Conservation (phyloP, 2,329 filamentous ascomycete genomes). For the Nigrograna mackinnonii region DNA sequence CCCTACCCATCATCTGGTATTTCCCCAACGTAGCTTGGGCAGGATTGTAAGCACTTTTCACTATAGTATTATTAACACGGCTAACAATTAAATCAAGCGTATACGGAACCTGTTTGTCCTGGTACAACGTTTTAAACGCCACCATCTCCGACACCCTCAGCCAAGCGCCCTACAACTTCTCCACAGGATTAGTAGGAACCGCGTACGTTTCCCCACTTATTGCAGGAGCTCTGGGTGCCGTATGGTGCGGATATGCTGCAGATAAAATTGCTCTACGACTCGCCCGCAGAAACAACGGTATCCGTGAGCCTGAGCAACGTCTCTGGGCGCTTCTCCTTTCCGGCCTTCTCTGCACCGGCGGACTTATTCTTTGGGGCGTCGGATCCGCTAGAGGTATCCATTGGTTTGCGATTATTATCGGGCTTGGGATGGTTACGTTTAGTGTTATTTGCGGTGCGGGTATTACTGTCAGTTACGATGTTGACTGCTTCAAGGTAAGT, state of each 20-base stretch:
- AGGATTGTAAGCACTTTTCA: too few relatives aligned
- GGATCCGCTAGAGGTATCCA: not conserved
- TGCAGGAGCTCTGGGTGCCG: not conserved
- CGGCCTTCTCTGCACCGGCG: not conserved
- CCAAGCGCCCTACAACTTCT: not conserved
- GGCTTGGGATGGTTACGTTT: not conserved
- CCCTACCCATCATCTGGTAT: too few relatives aligned
- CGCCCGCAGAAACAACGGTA: not conserved
- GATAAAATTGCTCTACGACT: not conserved
- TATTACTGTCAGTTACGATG: not conserved
- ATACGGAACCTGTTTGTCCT: not conserved
- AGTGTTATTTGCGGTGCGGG: not conserved
- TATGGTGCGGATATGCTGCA: not conserved
- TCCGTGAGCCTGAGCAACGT: not conserved
- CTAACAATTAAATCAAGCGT: too few relatives aligned
- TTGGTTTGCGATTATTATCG: not conserved
- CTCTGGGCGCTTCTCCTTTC: not conserved
- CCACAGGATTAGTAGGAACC: not conserved
- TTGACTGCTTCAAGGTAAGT: not conserved
- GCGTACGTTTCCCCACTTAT: not conserved
- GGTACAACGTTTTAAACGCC: not conserved
- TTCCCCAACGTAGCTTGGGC: not conserved
- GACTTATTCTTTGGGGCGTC: not conserved
- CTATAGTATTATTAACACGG: too few relatives aligned
- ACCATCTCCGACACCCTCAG: not conserved